Conservation (phyloP, 2,329 filamentous ascomycete species). For the Plectosphaerella sp. region DNA sequence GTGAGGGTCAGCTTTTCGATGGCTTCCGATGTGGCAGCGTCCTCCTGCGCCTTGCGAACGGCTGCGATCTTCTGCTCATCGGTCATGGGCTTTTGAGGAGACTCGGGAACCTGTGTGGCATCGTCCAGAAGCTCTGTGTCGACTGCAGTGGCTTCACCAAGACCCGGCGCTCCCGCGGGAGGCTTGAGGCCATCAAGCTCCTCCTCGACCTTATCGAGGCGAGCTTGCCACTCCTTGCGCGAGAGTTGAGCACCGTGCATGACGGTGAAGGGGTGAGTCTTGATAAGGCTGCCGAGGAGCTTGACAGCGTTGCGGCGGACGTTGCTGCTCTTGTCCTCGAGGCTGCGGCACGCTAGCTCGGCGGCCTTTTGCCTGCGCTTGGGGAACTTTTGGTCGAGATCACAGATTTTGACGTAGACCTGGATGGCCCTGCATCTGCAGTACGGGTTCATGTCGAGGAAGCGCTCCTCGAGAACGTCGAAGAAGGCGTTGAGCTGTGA, state of each 20-base stretch:
- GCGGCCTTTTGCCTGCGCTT: constrained; percentile 85
- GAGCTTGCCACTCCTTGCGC: constrained; percentile 77
- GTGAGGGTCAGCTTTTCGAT: constrained; percentile 85
- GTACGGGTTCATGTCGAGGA: constrained; percentile 95
- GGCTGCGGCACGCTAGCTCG: constrained; percentile 79
- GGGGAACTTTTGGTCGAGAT: constrained; percentile 93
- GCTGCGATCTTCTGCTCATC: constrained; percentile 73
- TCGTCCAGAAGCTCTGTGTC: constrained; percentile 82
- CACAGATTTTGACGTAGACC: constrained; percentile 86
- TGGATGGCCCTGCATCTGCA: constrained; percentile 89
- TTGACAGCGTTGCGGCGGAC: constrained; percentile 95
- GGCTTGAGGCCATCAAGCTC: constrained; percentile 80
- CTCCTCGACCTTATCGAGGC: constrained; percentile 76
- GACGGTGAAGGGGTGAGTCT: constrained; percentile 89
- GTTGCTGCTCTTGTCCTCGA: constrained; percentile 98
- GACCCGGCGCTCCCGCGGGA: constrained; percentile 66
- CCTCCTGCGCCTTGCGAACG: constrained; percentile 75
- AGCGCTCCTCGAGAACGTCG: constrained; percentile 91
- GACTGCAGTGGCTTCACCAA: constrained; percentile 65
- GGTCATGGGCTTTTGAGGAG: constrained; percentile 68
- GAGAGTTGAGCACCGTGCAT: constrained; percentile 86
- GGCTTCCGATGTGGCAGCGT: constrained; percentile 83
- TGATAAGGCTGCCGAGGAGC: constrained; percentile 79
- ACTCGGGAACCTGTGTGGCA: constrained; percentile 69
- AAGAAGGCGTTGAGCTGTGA: constrained; percentile 96